phyloP scores from a whole-genome alignment of 1,284 basidiomycete genomes.

The Ceratobasidium sp. region DNA sequence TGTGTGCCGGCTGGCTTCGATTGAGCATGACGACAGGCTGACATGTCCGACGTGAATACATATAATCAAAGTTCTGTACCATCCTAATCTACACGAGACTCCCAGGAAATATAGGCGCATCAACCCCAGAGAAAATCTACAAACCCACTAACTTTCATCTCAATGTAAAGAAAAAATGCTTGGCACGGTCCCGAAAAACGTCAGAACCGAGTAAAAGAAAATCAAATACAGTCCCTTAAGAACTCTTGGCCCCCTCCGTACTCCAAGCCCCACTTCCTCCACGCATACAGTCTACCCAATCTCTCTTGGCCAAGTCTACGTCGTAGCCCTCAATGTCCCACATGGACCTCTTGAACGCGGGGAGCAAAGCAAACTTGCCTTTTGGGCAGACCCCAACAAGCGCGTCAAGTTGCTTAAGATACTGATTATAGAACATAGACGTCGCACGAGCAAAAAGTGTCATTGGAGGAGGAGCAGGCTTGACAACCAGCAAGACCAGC shows the following conservation, averaged over 20 bases:
- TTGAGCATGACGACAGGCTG: neutral
- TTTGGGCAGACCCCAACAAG: slow-evolving; percentile 11
- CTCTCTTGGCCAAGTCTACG: neutral
- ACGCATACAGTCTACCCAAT: slow-evolving; percentile 32
- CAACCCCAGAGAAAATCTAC: neutral
- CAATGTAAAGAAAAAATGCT: neutral
- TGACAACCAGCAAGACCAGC: slow-evolving; percentile 20
- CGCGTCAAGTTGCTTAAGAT: slow-evolving; percentile 27
- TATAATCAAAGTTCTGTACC: no score
- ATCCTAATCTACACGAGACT: no score
- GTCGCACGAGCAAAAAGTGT: slow-evolving; percentile 18
- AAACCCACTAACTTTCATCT: neutral
- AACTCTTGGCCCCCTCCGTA: neutral
- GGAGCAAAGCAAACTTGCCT: slow-evolving; percentile 11
- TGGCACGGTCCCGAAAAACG: neutral
- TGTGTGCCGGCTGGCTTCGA: neutral
- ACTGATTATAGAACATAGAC: slow-evolving; percentile 31
- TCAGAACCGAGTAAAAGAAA: neutral
- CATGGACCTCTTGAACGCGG: slow-evolving; percentile 18
- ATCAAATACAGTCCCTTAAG: neutral
- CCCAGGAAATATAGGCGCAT: no score
- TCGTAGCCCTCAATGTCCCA: slow-evolving; percentile 27
- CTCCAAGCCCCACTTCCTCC: slow-evolving; percentile 17
- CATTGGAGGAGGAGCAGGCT: slow-evolving; percentile 23
- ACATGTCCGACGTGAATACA: neutral